Conservation (phyloP, 345 rosid species). For the Dimocarpus longan region DNA sequence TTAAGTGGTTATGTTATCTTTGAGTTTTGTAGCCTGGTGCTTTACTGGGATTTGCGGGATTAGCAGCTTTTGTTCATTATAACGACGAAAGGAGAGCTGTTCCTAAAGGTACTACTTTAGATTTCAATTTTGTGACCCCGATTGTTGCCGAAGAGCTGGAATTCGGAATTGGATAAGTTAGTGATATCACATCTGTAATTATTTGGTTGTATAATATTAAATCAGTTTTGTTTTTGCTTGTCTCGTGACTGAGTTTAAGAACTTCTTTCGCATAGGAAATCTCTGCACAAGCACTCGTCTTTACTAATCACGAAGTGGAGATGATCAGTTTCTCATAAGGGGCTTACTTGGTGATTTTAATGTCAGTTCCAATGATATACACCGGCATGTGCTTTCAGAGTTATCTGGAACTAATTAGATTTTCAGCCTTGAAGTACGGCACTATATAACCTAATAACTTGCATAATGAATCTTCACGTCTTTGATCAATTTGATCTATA, state of each 20-base stretch:
- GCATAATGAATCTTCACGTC: neutral
- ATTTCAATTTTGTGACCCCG: too few relatives aligned
- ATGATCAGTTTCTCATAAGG: neutral
- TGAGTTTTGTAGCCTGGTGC: constrained; percentile 57
- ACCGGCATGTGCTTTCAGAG: neutral
- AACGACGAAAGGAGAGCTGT: constrained; percentile 83
- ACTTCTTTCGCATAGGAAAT: neutral
- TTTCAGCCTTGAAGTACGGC: neutral
- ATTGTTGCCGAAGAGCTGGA: neutral
- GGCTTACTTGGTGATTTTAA: neutral
- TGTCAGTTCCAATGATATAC: neutral
- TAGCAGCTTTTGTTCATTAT: constrained; percentile 56
- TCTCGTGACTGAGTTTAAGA: neutral
- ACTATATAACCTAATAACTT: neutral
- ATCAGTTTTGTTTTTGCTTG: neutral
- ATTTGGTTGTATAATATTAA: neutral
- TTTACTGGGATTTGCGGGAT: constrained; percentile 63
- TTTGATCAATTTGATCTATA: neutral
- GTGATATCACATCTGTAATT: neutral
- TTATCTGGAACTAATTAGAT: neutral
- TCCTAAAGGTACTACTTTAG: constrained; percentile 50
- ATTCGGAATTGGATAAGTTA: neutral
- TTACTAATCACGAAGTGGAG: neutral
- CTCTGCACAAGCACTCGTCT: neutral
- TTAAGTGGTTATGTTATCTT: neutral